Conservation (phyloP, 768 basidiomycete genomes). For the Tremella fuciformis region DNA sequence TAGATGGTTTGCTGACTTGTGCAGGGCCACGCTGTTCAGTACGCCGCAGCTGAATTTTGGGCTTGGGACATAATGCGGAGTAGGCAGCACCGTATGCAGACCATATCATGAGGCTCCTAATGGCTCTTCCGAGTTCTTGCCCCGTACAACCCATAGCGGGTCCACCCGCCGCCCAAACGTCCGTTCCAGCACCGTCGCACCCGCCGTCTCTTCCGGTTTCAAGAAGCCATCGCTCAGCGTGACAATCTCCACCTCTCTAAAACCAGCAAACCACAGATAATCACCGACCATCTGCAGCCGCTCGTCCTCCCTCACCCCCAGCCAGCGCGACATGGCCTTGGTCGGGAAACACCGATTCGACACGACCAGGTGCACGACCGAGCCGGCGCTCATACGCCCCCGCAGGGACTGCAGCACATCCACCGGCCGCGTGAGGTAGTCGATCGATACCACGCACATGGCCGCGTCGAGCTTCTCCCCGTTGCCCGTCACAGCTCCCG, state of each 20-base stretch:
- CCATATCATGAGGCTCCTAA: too few relatives aligned
- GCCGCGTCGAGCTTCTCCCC: conserved; percentile 16
- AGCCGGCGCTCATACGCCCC: conserved; percentile 10
- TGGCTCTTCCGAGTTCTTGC: conserved; percentile 7
- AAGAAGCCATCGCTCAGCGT: conserved; percentile 4
- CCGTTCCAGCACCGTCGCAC: neutral
- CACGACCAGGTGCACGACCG: conserved; percentile 27
- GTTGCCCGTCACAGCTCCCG: neutral
- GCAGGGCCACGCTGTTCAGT: too few relatives aligned
- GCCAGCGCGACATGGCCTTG: conserved; percentile 17
- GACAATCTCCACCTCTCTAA: conserved; percentile 19
- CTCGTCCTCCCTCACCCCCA: conserved; percentile 25
- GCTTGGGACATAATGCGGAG: too few relatives aligned
- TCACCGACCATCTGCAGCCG: conserved; percentile 31
- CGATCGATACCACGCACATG: conserved; percentile 39
- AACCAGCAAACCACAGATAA: conserved; percentile 31
- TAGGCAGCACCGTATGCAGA: too few relatives aligned
- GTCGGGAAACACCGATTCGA: conserved; percentile 41
- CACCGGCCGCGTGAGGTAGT: conserved; percentile 34
- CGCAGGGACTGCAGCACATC: conserved; percentile 20
- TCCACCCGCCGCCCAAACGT: conserved; percentile 15
- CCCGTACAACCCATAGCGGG: conserved; percentile 37
- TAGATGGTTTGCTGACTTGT: too few relatives aligned
- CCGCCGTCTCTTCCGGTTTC: too few relatives aligned
- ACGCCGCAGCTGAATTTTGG: too few relatives aligned